A percentile compares a stretch with the other conserved stretches of the same genome.
Conservation (phyloP, 305 asterid genomes). For the Euphrasia arctica region DNA sequence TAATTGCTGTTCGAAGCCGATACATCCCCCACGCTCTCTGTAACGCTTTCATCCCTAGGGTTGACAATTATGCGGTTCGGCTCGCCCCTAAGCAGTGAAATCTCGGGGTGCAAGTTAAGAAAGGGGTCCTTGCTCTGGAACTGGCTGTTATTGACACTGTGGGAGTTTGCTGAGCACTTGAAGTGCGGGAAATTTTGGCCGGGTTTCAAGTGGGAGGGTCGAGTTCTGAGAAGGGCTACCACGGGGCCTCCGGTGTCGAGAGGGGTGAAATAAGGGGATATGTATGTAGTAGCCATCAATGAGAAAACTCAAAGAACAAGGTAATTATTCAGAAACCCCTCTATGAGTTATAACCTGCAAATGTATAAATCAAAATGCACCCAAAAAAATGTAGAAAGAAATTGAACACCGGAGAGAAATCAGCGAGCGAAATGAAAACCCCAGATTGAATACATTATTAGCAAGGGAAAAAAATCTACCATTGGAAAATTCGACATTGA, state of each 20-base stretch:
- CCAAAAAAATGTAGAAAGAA: not conserved
- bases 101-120: conserved; percentile 84
- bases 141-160: conserved; percentile 46
- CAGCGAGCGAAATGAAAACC: conserved; percentile 1
- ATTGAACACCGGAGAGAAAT: not conserved
- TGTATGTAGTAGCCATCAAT: conserved; percentile 66
- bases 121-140: conserved; percentile 71
- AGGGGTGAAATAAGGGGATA: conserved; percentile 54
- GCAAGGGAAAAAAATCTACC: not conserved
- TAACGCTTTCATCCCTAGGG: conserved; percentile 52
- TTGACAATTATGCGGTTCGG: conserved; percentile 41
- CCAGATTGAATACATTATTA: not conserved
- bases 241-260: conserved; percentile 46
- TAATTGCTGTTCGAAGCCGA: conserved; percentile 31
- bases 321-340: conserved; percentile 26
- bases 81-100: conserved; percentile 88
- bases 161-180: conserved; percentile 67
- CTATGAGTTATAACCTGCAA: conserved; percentile 18
- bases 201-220: conserved; percentile 44
- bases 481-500: not conserved
- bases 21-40: conserved; percentile 45
- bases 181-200: conserved; percentile 38
- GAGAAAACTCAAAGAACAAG: conserved; percentile 23
- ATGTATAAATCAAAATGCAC: conserved; percentile 8
- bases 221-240: conserved; percentile 47